Evolutionary conservation across 805 yeast species (phyloP).

Genomic region (Torulaspora indica): DNA sequence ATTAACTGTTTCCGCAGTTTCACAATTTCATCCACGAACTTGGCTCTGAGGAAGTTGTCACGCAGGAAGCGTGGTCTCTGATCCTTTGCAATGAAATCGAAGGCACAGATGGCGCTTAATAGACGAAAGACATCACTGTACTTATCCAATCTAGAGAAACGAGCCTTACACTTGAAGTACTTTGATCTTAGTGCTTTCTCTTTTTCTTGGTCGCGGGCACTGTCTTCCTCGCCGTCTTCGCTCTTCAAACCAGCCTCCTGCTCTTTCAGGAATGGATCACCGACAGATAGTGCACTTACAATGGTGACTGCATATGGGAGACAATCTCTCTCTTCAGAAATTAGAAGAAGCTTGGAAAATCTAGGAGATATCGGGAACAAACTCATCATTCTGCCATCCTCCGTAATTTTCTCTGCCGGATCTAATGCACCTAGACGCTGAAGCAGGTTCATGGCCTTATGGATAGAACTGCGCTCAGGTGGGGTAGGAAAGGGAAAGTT

Average conservation of each 20-base stretch:
- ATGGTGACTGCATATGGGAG: slow-evolving; percentile 85
- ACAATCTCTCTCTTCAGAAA: slow-evolving; percentile 84
- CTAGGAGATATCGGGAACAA: slow-evolving; percentile 91
- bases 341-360: slow-evolving; percentile 80
- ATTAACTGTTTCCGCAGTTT: slow-evolving; percentile 78
- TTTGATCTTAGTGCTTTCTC: slow-evolving; percentile 44
- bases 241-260: slow-evolving; percentile 58
- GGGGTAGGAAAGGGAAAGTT: slow-evolving; percentile 97
- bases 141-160: slow-evolving; percentile 65
- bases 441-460: slow-evolving; percentile 62
- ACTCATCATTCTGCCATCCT: slow-evolving; percentile 80
- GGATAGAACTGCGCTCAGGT: slow-evolving; percentile 60
- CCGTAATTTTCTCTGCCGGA: slow-evolving; percentile 54
- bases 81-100: slow-evolving; percentile 60
- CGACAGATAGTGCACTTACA: slow-evolving; percentile 88
- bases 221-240: slow-evolving; percentile 10
- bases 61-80: slow-evolving; percentile 47
- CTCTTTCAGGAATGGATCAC: slow-evolving; percentile 80
- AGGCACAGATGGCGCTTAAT: slow-evolving; percentile 81
- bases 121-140: slow-evolving; percentile 70
- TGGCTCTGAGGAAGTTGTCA: slow-evolving; percentile 66
- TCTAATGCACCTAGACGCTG: slow-evolving; percentile 73
- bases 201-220: slow-evolving; percentile 34
- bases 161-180: slow-evolving; percentile 53
- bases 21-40: slow-evolving; percentile 77